A percentile compares a stretch with the other conserved stretches of the same genome.
Conservation (phyloP, 805 yeast genomes). For the Wickerhamiella alocasiicola region DNA sequence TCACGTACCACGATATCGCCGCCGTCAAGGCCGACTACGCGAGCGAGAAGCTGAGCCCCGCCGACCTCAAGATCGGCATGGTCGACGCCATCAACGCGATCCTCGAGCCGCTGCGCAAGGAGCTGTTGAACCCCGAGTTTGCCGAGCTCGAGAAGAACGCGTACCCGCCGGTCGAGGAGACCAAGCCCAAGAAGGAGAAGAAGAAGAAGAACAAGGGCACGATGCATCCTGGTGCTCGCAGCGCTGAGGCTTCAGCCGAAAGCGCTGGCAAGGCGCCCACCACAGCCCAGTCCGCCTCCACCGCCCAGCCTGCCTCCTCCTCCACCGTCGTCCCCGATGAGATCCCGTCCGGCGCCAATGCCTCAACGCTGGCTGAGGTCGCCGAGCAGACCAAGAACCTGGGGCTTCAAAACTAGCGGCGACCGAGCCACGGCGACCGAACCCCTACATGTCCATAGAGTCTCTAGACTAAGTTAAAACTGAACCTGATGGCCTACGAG, state of each 20-base stretch:
- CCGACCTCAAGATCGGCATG: slow-evolving; percentile 87
- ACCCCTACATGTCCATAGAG: no score
- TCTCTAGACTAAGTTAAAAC: no score
- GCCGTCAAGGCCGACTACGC: slow-evolving; percentile 61
- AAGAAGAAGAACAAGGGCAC: slow-evolving; percentile 68
- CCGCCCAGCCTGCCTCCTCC: no score
- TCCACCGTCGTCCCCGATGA: slow-evolving; percentile 12
- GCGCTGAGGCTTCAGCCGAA: slow-evolving; percentile 1
- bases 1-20: slow-evolving; percentile 55
- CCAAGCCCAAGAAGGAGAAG: slow-evolving; percentile 53
- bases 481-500: no score
- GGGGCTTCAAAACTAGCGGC: slow-evolving; percentile 1
- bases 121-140: slow-evolving; percentile 54
- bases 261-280: neutral
- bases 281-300: neutral
- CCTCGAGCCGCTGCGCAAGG: slow-evolving; percentile 73
- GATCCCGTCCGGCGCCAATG: slow-evolving; percentile 17
- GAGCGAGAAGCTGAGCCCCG: slow-evolving; percentile 70
- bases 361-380: slow-evolving; percentile 11
- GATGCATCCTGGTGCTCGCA: slow-evolving; percentile 81
- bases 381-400: slow-evolving; percentile 23
- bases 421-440: no score
- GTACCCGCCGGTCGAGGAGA: slow-evolving; percentile 62
- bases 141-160: slow-evolving; percentile 65
- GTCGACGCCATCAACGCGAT: slow-evolving; percentile 70